Conservation (phyloP, 129 eudicot species). For the Escallonia rubra region DNA sequence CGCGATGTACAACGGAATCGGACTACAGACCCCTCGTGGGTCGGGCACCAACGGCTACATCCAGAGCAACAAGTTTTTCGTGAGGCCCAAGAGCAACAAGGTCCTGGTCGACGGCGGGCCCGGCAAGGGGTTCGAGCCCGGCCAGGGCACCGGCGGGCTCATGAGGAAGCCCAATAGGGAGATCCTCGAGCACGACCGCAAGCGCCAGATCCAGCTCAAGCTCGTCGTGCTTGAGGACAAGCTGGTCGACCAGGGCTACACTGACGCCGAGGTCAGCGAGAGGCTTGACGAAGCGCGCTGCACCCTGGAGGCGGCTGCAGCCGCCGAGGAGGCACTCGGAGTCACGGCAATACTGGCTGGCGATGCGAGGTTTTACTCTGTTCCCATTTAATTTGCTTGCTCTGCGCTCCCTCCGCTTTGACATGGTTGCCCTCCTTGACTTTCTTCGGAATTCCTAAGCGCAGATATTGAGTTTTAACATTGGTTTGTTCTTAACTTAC, state of each 20-base stretch:
- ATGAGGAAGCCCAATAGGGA: slow-evolving; percentile 59
- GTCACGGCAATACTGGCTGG: slow-evolving; percentile 15
- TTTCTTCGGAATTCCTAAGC: too few relatives aligned
- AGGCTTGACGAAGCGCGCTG: slow-evolving; percentile 60
- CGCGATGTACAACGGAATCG: slow-evolving; percentile 90
- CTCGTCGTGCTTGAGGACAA: slow-evolving; percentile 79
- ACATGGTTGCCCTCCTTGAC: too few relatives aligned
- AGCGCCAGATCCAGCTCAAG: slow-evolving; percentile 84
- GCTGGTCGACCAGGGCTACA: slow-evolving; percentile 73
- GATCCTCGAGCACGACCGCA: slow-evolving; percentile 86
- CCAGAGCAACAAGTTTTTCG: slow-evolving; percentile 77
- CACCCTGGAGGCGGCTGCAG: slow-evolving; percentile 56
- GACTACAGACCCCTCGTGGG: slow-evolving; percentile 85
- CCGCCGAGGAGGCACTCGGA: slow-evolving; percentile 44
- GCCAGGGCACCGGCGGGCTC: slow-evolving; percentile 81
- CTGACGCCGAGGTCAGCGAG: slow-evolving; percentile 62
- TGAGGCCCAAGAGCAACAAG: slow-evolving; percentile 48
- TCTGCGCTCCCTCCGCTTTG: too few relatives aligned
- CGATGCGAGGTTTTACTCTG: slow-evolving; percentile 3
- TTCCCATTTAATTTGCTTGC: background rate
- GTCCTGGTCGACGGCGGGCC: slow-evolving; percentile 19
- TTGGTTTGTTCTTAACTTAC: too few relatives aligned
- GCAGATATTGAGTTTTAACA: too few relatives aligned
- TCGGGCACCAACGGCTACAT: slow-evolving; percentile 95
- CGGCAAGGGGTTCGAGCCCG: slow-evolving; percentile 47